Evolutionary conservation across 2,329 filamentous ascomycete species (phyloP), one percentile per base, ranked within the genome.

Genomic region (Dothideomycetes sp.): DNA sequence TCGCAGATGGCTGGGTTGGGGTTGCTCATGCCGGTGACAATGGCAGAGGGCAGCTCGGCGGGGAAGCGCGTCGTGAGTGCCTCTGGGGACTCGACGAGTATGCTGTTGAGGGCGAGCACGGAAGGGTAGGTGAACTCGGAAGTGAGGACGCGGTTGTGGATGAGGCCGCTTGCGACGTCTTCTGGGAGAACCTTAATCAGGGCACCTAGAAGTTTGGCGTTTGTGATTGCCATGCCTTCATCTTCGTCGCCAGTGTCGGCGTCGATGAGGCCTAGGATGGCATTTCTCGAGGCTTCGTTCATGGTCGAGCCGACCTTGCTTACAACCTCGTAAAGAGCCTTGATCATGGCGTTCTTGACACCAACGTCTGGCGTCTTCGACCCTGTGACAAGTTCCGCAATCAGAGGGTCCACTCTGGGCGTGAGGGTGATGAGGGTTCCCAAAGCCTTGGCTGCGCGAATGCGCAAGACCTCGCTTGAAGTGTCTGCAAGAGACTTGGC

Each of bases 401-500:
- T 93, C 40, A 98, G 73, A 37, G 93, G 91, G 61, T 98, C 93
- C 17, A 98, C 85, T 55, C 93, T 80, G 18, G 91, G 89, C 1
- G 89, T 96, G 55, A 95, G 77, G 45, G 88, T 94, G 65, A 98
- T 98, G 45, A 98, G 65, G 8, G 89, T 96, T 43, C 93, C 91
- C 36, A 98, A 66, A 35, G 91, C 91, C 65, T 91, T 94, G 29
- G 91, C 91, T 38, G 93, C 91, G 49, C 93, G 77, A 43, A 80
- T 81, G 48, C 93, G 79, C 43, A 98, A 66, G 15, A 88, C 69
- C 50, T 96, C 89, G 58, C 89, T 96, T 1, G 87, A 84, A 1
- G 87, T 79, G 61, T 98, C 93, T 3, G 91, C 91, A 36, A 98
- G 72, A 31, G 88, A 89, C 63, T 95, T 93, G 42, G 91, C 89